A percentile compares a stretch with the other conserved stretches of the same genome.
Evolutionary conservation across 768 basidiomycete species (phyloP).

Genomic region (Trametes meyenii): DNA sequence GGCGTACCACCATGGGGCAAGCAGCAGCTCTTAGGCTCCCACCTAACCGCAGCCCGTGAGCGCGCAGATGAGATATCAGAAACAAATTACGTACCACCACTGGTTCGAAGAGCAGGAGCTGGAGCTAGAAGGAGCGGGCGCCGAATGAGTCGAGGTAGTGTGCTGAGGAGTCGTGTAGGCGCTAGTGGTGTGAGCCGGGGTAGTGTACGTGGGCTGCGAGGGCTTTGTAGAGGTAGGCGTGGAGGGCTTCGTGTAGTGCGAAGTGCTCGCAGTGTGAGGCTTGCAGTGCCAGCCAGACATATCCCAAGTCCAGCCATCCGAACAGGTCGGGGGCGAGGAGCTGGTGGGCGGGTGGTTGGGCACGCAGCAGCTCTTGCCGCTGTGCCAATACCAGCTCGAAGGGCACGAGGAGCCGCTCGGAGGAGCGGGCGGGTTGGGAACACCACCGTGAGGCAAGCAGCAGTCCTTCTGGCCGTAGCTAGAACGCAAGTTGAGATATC

Average conservation of each 20-base stretch:
- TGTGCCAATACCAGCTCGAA: slow-evolving; percentile 53
- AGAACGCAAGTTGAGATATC: background rate
- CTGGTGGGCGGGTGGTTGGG: slow-evolving; percentile 47
- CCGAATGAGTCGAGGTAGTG: background rate
- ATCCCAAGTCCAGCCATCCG: slow-evolving; percentile 37
- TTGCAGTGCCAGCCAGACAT: slow-evolving; percentile 11
- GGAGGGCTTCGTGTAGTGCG: background rate
- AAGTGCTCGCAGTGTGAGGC: background rate
- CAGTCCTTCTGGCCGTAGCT: slow-evolving; percentile 40
- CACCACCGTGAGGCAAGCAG: slow-evolving; percentile 49
- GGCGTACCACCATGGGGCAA: slow-evolving; percentile 48
- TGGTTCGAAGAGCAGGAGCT: slow-evolving; percentile 8
- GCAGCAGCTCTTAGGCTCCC: slow-evolving; percentile 42
- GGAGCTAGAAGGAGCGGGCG: slow-evolving; percentile 9
- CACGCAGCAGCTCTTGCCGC: slow-evolving; percentile 52
- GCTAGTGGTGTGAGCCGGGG: background rate
- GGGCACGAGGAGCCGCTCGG: slow-evolving; percentile 51
- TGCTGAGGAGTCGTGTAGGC: too few relatives aligned
- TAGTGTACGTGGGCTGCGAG: slow-evolving; percentile 26
- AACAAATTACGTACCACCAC: slow-evolving; percentile 1
- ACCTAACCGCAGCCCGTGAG: slow-evolving; percentile 29
- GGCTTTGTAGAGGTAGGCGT: slow-evolving; percentile 25
- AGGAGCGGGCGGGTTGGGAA: slow-evolving; percentile 44
- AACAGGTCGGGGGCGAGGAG: slow-evolving; percentile 46
- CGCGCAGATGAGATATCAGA: background rate